A percentile compares a stretch with the other conserved stretches of the same genome.
These are phyloP conservation scores for Teratosphaeria zuluensis DNA, from an alignment of 2,329 filamentous ascomycete species.

Conservation along the genomic window DNA sequence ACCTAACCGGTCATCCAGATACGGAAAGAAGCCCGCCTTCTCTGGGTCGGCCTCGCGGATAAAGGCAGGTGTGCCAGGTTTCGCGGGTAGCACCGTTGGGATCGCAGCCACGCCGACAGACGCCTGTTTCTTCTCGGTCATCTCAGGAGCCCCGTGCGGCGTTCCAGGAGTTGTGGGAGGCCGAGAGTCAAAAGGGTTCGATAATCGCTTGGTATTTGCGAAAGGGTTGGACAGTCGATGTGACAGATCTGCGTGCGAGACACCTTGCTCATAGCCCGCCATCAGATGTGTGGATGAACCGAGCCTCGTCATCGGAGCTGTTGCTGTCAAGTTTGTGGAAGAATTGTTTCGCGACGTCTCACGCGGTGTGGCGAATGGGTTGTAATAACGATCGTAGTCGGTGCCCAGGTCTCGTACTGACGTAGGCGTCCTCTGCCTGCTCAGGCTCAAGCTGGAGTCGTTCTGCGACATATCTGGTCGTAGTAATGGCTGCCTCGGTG, in stretches of 20 bases:
- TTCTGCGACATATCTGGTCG: constrained; percentile 14
- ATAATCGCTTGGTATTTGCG: constrained; percentile 19
- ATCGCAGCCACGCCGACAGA: constrained; percentile 3
- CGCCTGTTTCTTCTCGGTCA: constrained; percentile 8
- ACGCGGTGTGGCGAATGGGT: constrained; percentile 25
- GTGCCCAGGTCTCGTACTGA: constrained; percentile 27
- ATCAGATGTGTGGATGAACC: constrained; percentile 17
- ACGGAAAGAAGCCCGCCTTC: constrained; percentile 29
- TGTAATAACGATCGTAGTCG: constrained; percentile 30
- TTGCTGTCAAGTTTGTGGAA: constrained; percentile 1
- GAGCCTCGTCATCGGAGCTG: constrained; percentile 11
- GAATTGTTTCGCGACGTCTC: constrained; percentile 26
- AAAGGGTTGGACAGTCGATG: constrained; percentile 26
- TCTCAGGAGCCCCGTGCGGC: not conserved
- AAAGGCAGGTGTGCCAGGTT: constrained; percentile 17
- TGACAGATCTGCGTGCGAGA: constrained; percentile 15
- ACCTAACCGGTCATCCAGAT: constrained; percentile 39
- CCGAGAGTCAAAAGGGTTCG: constrained; percentile 17
- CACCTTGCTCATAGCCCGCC: constrained; percentile 1
- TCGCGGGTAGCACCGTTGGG: constrained; percentile 4
- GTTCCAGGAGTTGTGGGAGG: constrained; percentile 14
- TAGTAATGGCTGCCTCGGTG: constrained; percentile 4
- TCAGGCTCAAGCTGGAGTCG: constrained; percentile 19
- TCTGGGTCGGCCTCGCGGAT: constrained; percentile 23
- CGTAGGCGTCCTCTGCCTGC: constrained; percentile 19